phyloP scores from a whole-genome alignment of 257 asterid genomes.

The Mitragyna speciosa region DNA sequence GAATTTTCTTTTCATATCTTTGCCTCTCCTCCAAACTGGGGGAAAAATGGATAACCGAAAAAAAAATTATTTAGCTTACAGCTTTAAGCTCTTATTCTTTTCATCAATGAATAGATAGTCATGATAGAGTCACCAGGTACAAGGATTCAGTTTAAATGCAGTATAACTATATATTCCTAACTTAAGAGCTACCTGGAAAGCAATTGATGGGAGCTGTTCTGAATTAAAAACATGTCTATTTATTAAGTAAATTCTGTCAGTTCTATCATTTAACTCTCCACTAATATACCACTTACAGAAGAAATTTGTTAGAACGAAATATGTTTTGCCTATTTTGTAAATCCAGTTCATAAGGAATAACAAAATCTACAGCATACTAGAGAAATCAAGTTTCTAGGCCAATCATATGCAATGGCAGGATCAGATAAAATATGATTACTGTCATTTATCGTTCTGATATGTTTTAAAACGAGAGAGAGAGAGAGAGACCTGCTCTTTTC shows the following conservation, averaged over 20 bases:
- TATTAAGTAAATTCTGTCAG: no score
- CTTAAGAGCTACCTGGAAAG: no score
- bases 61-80: no score
- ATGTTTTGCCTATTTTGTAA: not conserved
- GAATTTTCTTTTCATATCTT: constrained; percentile 74
- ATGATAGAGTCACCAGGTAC: no score
- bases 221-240: no score
- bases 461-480: constrained; percentile 8
- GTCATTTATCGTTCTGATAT: not conserved
- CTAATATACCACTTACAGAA: not conserved
- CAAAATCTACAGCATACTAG: not conserved
- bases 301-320: not conserved
- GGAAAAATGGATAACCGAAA: not conserved
- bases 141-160: no score
- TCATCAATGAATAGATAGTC: no score
- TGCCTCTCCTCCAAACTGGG: constrained; percentile 83
- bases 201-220: no score
- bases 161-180: no score
- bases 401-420: not conserved
- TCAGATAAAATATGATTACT: not conserved
- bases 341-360: no score
- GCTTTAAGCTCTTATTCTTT: not conserved
- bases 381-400: not conserved
- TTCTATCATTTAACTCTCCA: not conserved
- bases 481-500: constrained; percentile 77